Evolutionary conservation across 495 filamentous ascomycete species (phyloP), one percentile per base, ranked within the genome.

Genomic region (Tetracladium setigerum): DNA sequence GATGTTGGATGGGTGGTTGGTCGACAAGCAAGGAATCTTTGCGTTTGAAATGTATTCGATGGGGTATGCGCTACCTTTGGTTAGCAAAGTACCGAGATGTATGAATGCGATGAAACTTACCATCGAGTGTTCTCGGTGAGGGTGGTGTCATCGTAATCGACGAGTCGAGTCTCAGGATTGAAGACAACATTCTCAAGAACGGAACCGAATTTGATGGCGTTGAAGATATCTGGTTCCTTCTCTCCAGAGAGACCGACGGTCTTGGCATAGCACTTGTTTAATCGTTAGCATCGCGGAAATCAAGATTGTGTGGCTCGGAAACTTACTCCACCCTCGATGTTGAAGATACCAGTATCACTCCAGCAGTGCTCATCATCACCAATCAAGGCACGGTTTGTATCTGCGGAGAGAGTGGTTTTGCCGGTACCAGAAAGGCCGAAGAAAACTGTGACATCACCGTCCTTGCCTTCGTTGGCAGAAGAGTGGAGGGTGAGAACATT

Each of bases 291-390:
- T 55, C 18, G 27, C 22, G 18, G 17, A 30, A 41, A 18, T 31
- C 9, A 47, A 43, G 38, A 38, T 12, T 14, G 36, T 14, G 5
- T 16, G 12, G 2, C 10, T 18, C 8, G 41, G 15, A 1, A 45
- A 60, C 61, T 46, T 46, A 56, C 53, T 33, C 92, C 92, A 62
- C 92, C 92, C 75, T 98, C 92, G 52, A 98, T 97, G 79, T 98
- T 98, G 83, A 98, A 98, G 61, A 98, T 84, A 65, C 92, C 92
- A 30, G 65, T 79, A 65, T 98, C 92, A 58, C 84, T 89, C 92
- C 92, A 98, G 83, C 90, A 95, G 78, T 98, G 92, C 81, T 98
- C 92, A 68, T 98, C 92, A 59, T 98, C 92, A 69, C 92, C 92
- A 57, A 98, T 98, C 53, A 98, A 70, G 47, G 86, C 82, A 65